phyloP scores from a whole-genome alignment of 257 asterid genomes.

The Parsonsia alboflavescens region DNA sequence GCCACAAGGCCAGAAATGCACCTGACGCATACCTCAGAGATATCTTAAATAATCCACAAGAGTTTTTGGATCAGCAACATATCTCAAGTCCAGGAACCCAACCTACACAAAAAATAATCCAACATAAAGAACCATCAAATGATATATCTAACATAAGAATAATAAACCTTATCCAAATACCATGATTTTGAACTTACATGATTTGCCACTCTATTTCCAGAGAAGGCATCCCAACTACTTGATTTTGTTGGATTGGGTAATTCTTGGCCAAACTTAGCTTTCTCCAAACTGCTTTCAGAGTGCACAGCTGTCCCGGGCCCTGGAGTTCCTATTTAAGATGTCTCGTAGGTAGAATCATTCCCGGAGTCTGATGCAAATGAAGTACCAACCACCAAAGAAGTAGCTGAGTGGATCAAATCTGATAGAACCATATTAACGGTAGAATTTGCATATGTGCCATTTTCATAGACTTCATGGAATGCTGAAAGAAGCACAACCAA shows the following conservation, averaged over 20 bases:
- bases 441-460: constrained; percentile 23
- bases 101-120: constrained; percentile 49
- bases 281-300: constrained; percentile 22
- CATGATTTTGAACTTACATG: no score
- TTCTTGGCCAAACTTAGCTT: constrained; percentile 20
- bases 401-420: constrained; percentile 31
- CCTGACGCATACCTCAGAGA: constrained; percentile 71
- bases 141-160: neutral
- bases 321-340: constrained; percentile 35
- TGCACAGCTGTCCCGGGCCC: constrained; percentile 11
- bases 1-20: constrained; percentile 19
- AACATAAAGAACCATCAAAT: neutral
- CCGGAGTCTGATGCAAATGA: constrained; percentile 28
- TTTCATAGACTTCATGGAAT: constrained; percentile 42
- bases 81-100: constrained; percentile 91
- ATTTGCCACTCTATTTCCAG: constrained; percentile 19
- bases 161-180: neutral
- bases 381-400: constrained; percentile 31
- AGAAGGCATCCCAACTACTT: constrained; percentile 21
- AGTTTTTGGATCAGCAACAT: constrained; percentile 87
- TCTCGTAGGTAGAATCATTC: constrained; percentile 32
- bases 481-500: constrained; percentile 34
- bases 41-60: constrained; percentile 86
- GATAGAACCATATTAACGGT: constrained; percentile 29
- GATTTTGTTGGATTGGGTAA: constrained; percentile 22